Base-by-base conservation (phyloP, 1,284 basidiomycete genomes). In the Exobasidium rhododendri region DNA sequence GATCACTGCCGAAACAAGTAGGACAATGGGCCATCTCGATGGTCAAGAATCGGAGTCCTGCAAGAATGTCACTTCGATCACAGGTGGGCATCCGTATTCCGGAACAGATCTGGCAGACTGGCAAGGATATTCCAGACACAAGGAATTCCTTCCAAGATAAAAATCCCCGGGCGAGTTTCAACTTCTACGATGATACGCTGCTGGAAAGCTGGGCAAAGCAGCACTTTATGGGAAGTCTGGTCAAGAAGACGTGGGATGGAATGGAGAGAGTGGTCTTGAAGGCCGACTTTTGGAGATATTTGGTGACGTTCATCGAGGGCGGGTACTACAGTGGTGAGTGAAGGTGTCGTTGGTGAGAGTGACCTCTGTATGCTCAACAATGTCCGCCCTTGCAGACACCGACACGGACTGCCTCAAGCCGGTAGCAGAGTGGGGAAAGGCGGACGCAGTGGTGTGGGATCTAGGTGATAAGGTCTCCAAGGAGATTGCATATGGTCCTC, bases 221-320 rank as follows among this genome's bases (percentile, higher is more conserved):
- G 28, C 47, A 50, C 13, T 50, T 50, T 50, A 26, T 13, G 13
- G 47, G 47, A 24, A 50, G 47, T 24, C 26, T 50, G 14, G 47
- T 50, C 20, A 50, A 50, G 28, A 50, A 50, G 26, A 28, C 26
- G 22, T 50, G 47, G 47, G 47, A 50, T 26, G 47, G 47, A 2
- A 50, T 50, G 47, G 47, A 50, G 28, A 50, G 47, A 50, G 47
- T 50, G 4, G 47, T 50, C 13, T 28, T 50, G 3, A 55, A 55
- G 30, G 52, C 52, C 22, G 52, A 55, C 28, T 55, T 55, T 55
- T 55, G 31, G 32, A 26, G 52, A 24, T 55, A 55, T 32, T 17
- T 55, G 14, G 52, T 44, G 14, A 55, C 29, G 17, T 35, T 44
- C 28, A 24, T 55, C 4, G 52, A 55, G 28, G 52, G 52, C 28